These are phyloP conservation scores for Fusarium falciforme DNA, from an alignment of 2,329 filamentous ascomycete genomes.

Conservation along the genomic window DNA sequence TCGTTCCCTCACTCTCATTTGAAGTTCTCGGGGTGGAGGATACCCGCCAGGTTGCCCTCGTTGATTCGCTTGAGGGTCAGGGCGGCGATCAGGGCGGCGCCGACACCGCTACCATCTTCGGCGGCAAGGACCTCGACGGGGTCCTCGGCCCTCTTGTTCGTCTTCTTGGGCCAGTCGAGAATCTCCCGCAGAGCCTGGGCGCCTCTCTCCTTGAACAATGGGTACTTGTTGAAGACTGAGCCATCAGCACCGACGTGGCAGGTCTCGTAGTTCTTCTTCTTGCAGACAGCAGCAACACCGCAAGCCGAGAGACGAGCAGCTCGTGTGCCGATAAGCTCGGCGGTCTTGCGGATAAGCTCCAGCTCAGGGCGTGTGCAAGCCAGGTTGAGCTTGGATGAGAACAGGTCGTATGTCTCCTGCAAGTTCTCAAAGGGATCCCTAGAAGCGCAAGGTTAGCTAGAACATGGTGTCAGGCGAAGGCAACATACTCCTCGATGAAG, in stretches of 20 bases:
- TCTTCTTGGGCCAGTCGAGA: conserved; percentile 87
- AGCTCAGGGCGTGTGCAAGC: conserved; percentile 80
- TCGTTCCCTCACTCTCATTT: conserved; percentile 38
- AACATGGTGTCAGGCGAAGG: background rate
- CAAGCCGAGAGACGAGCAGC: conserved; percentile 93
- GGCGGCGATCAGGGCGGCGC: conserved; percentile 90
- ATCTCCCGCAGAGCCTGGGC: conserved; percentile 93
- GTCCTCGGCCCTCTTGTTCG: conserved; percentile 77
- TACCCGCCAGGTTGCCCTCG: conserved; percentile 71
- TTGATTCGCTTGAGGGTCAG: conserved; percentile 73
- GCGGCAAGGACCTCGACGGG: conserved; percentile 89
- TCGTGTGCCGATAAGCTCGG: conserved; percentile 94
- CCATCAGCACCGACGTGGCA: conserved; percentile 98
- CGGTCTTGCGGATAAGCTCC: conserved; percentile 87
- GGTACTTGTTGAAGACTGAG: conserved; percentile 99
- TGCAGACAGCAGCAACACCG: conserved; percentile 95
- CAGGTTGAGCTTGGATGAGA: conserved; percentile 80
- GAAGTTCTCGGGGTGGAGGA: conserved; percentile 74
- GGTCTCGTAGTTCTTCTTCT: conserved; percentile 88
- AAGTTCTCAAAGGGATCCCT: conserved; percentile 96
- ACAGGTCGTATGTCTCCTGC: conserved; percentile 85
- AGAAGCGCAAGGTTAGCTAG: conserved; percentile 31
- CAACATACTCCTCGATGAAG: conserved; percentile 83
- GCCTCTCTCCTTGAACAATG: conserved; percentile 94
- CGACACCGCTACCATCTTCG: conserved; percentile 97